phyloP scores from a whole-genome alignment of 176 grass and related monocot genomes.

The Poa pratensis region DNA sequence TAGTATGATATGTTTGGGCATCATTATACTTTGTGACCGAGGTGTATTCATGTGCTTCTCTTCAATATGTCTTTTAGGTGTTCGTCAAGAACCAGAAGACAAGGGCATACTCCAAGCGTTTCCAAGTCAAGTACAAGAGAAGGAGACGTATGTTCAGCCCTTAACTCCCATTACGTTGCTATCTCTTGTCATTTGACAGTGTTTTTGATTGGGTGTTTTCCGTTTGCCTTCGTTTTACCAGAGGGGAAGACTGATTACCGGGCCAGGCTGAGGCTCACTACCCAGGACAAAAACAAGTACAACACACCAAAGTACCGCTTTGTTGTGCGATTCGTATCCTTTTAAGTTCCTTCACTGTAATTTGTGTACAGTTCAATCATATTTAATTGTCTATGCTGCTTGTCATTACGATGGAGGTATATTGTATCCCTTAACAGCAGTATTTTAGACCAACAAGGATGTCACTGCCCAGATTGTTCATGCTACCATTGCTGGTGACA shows the following conservation, averaged over 20 bases:
- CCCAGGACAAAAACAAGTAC: slow-evolving; percentile 81
- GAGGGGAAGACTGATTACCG: slow-evolving; percentile 77
- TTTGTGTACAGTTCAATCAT: neutral
- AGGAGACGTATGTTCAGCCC: slow-evolving; percentile 46
- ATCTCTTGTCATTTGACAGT: neutral
- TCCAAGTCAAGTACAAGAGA: slow-evolving; percentile 82
- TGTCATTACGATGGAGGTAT: neutral
- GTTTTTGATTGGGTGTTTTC: neutral
- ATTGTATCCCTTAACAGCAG: slow-evolving; percentile 36
- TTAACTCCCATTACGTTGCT: neutral
- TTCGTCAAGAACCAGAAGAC: slow-evolving; percentile 67
- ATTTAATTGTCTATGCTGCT: neutral
- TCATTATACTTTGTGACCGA: neutral
- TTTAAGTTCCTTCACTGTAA: neutral
- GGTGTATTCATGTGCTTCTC: neutral
- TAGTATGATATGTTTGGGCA: too few species aligned
- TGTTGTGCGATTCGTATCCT: slow-evolving; percentile 74
- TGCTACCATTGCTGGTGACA: slow-evolving; percentile 68
- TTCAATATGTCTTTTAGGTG: slow-evolving; percentile 22
- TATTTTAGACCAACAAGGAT: slow-evolving; percentile 61
- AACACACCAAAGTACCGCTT: slow-evolving; percentile 69
- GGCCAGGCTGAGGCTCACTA: slow-evolving; percentile 69
- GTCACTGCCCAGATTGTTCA: slow-evolving; percentile 62
- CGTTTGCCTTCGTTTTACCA: slow-evolving; percentile 2
- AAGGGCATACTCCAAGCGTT: slow-evolving; percentile 73